Percentiles rank a stretch among this genome's conserved stretches.
phyloP scores from a whole-genome alignment of 2,329 filamentous ascomycete genomes.

The Claviceps fusiformis region DNA sequence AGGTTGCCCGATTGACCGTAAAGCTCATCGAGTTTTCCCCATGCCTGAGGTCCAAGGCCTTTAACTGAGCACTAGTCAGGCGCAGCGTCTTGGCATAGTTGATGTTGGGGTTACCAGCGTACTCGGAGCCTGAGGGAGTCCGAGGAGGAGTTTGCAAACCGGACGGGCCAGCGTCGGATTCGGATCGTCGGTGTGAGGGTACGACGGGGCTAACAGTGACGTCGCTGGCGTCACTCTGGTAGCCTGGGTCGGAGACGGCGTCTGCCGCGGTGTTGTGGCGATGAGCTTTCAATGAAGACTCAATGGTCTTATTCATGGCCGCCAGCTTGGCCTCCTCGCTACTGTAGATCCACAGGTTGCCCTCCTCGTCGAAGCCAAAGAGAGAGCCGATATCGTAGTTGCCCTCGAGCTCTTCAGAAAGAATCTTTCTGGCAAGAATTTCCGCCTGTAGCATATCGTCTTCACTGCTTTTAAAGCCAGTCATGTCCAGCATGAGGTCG shows the following conservation, averaged over 20 bases:
- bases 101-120: constrained; percentile 54
- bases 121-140: constrained; percentile 54
- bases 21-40: constrained; percentile 94
- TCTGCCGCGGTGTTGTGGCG: constrained; percentile 51
- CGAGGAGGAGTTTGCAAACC: constrained; percentile 51
- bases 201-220: constrained; percentile 32
- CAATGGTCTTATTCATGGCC: constrained; percentile 54
- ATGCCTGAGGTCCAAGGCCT: constrained; percentile 64
- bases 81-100: constrained; percentile 96
- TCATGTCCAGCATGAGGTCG: constrained; percentile 97
- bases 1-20: constrained; percentile 89
- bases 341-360: constrained; percentile 99
- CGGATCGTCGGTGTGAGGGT: constrained; percentile 45
- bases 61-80: constrained; percentile 88
- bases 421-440: constrained; percentile 80
- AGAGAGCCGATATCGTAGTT: constrained; percentile 93
- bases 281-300: constrained; percentile 32
- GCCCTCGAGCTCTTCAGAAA: constrained; percentile 84
- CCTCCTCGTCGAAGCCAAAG: constrained; percentile 88
- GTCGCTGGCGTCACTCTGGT: constrained; percentile 78
- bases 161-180: constrained; percentile 48
- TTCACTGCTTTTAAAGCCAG: constrained; percentile 86
- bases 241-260: constrained; percentile 81
- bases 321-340: constrained; percentile 92
- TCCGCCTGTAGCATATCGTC: constrained; percentile 86